Evolutionary conservation across 495 filamentous ascomycete species (phyloP), one percentile per base, ranked within the genome.

Genomic region (Lineolata rhizophorae): DNA sequence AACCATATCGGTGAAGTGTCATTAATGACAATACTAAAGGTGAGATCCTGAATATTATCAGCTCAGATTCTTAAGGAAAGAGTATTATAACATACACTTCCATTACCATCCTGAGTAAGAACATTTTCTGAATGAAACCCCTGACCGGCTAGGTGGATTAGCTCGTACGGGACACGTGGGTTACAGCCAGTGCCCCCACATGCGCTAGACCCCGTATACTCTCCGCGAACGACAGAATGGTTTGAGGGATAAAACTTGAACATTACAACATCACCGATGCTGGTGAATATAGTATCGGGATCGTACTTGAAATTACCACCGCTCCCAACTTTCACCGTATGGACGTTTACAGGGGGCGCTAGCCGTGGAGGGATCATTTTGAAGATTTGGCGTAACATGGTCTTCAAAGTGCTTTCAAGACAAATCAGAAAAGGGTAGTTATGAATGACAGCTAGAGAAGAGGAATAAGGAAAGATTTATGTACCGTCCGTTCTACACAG

Each of bases 191-290:
- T n/a, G 22, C 22, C 22, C 6, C 22, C 22, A 25, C 22, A 25
- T n/a, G 22, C 22, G 22, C n/a, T n/a, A n/a, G 22, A 25, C 6
- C 22, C 22, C 13, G 18, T 18, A 9, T 22, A 74, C 12, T 56
- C 62, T 3, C 66, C 57, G 18, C 61, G 55, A 4, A 55, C 59
- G 6, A 74, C 70, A 1, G 62, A 62, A 37, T 73, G 70, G 39
- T 67, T 67, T 33, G 46, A 37, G 3, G 70, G 65, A 42, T 55
- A 71, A 53, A 76, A 72, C 20, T 53, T 42, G 46, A 72, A 76
- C 30, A 51, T 54, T 16, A 55, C 27, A 20, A 48, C 41, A 31
- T 55, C 52, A 8, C 49, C 49, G n/a, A 38, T 30, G 6, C 26
- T 14, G 9, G 48, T 49, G n/a, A 25, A 6, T n/a, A n/a, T 25